Conservation (phyloP, 2,329 filamentous ascomycete genomes). For the Fusarium bactridioides region DNA sequence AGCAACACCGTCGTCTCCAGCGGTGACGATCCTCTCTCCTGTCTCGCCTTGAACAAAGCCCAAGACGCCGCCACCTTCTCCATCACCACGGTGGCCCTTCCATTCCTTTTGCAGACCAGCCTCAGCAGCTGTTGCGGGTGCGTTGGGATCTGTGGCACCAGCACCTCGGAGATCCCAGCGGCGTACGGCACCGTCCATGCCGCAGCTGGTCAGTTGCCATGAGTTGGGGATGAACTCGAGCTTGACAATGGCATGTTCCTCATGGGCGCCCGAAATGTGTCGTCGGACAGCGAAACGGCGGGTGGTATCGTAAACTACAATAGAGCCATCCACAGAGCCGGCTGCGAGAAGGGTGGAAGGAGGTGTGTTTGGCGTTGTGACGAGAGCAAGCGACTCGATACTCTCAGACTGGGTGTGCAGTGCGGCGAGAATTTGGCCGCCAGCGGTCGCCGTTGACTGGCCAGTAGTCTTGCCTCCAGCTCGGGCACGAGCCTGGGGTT, state of each 20-base stretch:
- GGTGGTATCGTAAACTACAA: constrained; percentile 86
- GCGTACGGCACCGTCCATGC: constrained; percentile 90
- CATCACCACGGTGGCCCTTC: constrained; percentile 86
- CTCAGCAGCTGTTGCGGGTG: constrained; percentile 52
- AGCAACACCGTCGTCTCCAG: constrained; percentile 82
- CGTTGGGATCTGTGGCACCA: constrained; percentile 43
- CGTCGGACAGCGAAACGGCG: constrained; percentile 87
- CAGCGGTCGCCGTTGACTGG: constrained; percentile 48
- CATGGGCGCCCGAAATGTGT: constrained; percentile 83
- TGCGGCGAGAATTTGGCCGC: constrained; percentile 76
- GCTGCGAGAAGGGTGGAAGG: constrained; percentile 67
- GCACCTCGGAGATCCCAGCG: constrained; percentile 82
- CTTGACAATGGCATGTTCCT: constrained; percentile 90
- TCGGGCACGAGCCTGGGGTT: constrained; percentile 35
- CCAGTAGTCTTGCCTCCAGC: constrained; percentile 46
- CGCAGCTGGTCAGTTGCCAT: constrained; percentile 84
- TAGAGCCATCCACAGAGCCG: constrained; percentile 76
- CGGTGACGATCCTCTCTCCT: constrained; percentile 81
- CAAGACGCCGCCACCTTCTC: constrained; percentile 86
- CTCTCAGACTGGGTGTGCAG: constrained; percentile 79
- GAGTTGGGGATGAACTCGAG: constrained; percentile 78
- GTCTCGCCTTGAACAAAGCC: constrained; percentile 86
- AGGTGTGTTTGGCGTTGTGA: constrained; percentile 47
- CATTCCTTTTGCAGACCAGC: constrained; percentile 83
- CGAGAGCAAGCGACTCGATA: constrained; percentile 79